Conservation (phyloP, 2,329 filamentous ascomycete species). For the Aureobasidium sp. region DNA sequence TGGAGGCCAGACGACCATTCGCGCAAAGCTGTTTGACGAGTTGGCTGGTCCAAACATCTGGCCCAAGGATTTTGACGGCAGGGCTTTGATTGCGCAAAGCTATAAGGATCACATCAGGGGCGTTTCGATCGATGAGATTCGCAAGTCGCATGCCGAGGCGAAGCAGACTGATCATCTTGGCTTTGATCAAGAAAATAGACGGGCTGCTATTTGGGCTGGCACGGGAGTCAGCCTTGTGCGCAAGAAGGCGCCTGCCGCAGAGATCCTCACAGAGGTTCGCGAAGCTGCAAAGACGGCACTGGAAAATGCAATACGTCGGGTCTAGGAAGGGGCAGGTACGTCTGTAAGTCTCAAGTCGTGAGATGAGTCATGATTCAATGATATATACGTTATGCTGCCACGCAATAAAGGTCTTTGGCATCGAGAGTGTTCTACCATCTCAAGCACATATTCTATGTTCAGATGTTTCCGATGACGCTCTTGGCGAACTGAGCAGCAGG, state of each 20-base stretch:
- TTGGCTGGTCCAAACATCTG: slow-evolving; percentile 51
- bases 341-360: not conserved
- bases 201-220: slow-evolving; percentile 56
- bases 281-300: not conserved
- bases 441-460: not conserved
- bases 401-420: not conserved
- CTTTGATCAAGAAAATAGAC: slow-evolving; percentile 36
- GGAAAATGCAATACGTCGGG: not conserved
- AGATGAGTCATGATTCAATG: not conserved
- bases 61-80: slow-evolving; percentile 50
- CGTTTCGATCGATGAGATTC: slow-evolving; percentile 35
- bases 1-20: slow-evolving; percentile 44
- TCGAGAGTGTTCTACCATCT: no score
- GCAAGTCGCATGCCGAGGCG: slow-evolving; percentile 33
- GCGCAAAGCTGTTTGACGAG: slow-evolving; percentile 46
- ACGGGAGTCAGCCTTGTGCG: slow-evolving; percentile 53
- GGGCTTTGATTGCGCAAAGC: slow-evolving; percentile 50
- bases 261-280: slow-evolving; percentile 42
- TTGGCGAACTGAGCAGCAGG: slow-evolving; percentile 16
- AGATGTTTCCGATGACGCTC: slow-evolving; percentile 9
- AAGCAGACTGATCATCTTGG: slow-evolving; percentile 42
- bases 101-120: slow-evolving; percentile 35
- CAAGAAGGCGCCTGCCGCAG: slow-evolving; percentile 40
- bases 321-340: not conserved
- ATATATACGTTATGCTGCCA: not conserved